A percentile compares a stretch with the other conserved stretches of the same genome.
Evolutionary conservation across 139 green algal genomes (phyloP).

Genomic region (Tetradesmus lagerheimii): DNA sequence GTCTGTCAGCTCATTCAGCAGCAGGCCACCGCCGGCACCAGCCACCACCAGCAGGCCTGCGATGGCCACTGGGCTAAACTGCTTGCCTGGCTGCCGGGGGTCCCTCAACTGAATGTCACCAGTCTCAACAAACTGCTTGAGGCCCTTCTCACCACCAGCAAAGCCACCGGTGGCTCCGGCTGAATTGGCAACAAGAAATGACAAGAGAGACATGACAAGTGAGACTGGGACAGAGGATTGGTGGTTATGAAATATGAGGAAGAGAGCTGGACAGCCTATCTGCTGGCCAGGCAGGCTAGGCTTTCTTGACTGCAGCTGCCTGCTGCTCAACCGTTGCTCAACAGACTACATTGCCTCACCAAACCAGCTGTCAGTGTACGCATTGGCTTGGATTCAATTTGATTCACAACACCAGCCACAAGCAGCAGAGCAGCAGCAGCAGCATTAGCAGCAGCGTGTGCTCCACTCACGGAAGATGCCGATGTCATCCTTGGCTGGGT

Average conservation of each 20-base stretch:
- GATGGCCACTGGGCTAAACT: constrained; percentile 69
- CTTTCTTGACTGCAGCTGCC: too few species aligned
- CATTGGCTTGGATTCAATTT: too few species aligned
- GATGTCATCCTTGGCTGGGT: constrained; percentile 77
- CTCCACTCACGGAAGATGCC: constrained; percentile 50
- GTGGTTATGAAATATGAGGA: too few species aligned
- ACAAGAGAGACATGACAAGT: neutral
- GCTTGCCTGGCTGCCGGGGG: constrained; percentile 48
- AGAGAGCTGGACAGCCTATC: too few species aligned
- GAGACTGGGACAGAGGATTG: too few species aligned
- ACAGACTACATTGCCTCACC: too few species aligned
- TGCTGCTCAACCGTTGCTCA: too few species aligned
- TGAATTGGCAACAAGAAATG: constrained; percentile 29
- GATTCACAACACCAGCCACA: too few species aligned
- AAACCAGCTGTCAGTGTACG: too few species aligned
- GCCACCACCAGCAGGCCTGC: constrained; percentile 65
- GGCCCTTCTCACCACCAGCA: constrained; percentile 84
- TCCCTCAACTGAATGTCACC: constrained; percentile 70
- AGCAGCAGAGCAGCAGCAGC: constrained; percentile 3
- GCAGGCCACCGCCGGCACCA: constrained; percentile 65
- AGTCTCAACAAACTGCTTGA: constrained; percentile 79
- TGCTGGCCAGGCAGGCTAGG: too few species aligned
- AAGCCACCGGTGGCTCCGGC: constrained; percentile 84
- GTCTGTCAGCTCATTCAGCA: constrained; percentile 68
- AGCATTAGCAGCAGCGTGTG: neutral